Percentiles rank a stretch among this genome's conserved stretches.
Evolutionary conservation across 2,329 filamentous ascomycete species (phyloP).

Genomic region (Neospermospora avenae): DNA sequence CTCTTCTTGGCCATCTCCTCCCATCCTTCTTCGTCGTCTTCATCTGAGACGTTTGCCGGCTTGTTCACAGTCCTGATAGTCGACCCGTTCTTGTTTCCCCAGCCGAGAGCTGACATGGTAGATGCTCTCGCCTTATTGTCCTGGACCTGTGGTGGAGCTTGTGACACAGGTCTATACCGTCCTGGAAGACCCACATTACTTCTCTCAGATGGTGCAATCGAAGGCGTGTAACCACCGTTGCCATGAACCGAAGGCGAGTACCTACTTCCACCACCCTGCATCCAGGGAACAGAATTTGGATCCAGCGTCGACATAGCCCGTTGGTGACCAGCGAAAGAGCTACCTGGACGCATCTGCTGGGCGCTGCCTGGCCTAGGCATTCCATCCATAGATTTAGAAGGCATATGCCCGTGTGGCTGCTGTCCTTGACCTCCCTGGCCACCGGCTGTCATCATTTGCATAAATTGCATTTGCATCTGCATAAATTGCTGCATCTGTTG

Average conservation of each 20-base stretch:
- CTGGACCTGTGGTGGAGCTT: constrained; percentile 42
- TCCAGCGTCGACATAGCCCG: constrained; percentile 85
- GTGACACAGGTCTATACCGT: constrained; percentile 86
- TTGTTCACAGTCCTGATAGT: constrained; percentile 41
- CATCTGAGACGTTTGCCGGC: constrained; percentile 47
- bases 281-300: constrained; percentile 58
- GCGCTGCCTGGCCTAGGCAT: constrained; percentile 25
- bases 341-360: constrained; percentile 22
- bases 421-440: constrained; percentile 18
- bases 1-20: constrained; percentile 67
- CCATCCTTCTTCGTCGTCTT: constrained; percentile 67
- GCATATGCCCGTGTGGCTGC: constrained; percentile 24
- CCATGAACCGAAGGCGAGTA: constrained; percentile 48
- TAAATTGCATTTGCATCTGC: constrained; percentile 94
- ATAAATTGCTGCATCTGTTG: constrained; percentile 85
- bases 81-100: constrained; percentile 39
- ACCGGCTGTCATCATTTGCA: constrained; percentile 68
- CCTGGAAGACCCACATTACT: constrained; percentile 90
- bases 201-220: constrained; percentile 91
- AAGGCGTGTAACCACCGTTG: constrained; percentile 70
- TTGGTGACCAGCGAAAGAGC: constrained; percentile 22
- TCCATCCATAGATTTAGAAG: constrained; percentile 25
- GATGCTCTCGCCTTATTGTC: constrained; percentile 35
- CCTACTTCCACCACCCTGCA: constrained; percentile 44
- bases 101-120: constrained; percentile 33